These are phyloP conservation scores for Nemophila menziesii DNA, from an alignment of 257 asterid genomes.

Conservation along the genomic window DNA sequence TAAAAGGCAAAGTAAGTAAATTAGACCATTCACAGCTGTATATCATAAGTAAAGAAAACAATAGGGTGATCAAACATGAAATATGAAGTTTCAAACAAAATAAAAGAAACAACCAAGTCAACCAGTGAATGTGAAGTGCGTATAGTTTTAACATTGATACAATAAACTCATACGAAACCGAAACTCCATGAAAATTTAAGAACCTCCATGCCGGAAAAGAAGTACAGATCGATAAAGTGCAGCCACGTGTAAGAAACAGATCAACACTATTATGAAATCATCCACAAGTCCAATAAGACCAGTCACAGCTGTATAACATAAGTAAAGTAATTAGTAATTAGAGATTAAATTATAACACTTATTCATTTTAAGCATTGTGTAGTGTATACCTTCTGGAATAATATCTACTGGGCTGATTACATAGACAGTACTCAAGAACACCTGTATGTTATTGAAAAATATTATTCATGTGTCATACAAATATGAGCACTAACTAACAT, in stretches of 20 bases:
- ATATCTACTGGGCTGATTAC: conserved; percentile 40
- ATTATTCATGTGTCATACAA: no score
- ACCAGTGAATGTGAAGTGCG: no score
- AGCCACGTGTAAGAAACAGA: conserved; percentile 79
- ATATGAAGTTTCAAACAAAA: no score
- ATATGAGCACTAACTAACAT: no score
- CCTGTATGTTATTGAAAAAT: conserved; percentile 20
- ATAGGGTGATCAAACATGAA: no score
- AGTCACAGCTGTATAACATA: conserved; percentile 35
- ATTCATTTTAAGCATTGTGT: background rate
- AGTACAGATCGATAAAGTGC: conserved; percentile 91
- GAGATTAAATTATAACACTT: conserved; percentile 2
- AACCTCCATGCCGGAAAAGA: conserved; percentile 65
- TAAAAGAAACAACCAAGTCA: no score
- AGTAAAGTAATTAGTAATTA: conserved; percentile 5
- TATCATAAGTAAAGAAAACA: no score
- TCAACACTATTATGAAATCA: conserved; percentile 55
- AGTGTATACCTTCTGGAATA: conserved; percentile 45
- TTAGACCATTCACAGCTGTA: no score
- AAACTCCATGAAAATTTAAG: no score
- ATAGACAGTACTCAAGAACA: conserved; percentile 23
- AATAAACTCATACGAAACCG: no score
- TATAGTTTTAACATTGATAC: no score
- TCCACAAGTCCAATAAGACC: conserved; percentile 81
- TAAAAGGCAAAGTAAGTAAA: no score